Conservation (phyloP, 208 protist genomes). For the Acanthamoeba royreba region DNA sequence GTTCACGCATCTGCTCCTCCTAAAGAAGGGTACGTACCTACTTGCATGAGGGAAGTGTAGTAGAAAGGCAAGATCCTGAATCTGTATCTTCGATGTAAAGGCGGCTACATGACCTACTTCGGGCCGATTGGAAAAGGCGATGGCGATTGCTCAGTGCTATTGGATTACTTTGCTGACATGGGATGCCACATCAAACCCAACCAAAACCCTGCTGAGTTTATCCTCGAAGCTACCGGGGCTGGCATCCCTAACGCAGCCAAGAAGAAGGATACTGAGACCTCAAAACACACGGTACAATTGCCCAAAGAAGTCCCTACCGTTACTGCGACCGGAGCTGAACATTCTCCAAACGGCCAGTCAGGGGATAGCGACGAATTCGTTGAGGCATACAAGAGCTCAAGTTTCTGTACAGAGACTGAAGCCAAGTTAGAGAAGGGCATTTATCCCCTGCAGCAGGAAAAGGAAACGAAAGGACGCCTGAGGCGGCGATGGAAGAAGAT, state of each 20-base stretch:
- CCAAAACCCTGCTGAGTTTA: conserved; percentile 17
- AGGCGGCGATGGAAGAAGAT: background rate
- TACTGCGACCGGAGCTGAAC: too few species aligned
- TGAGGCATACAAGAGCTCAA: background rate
- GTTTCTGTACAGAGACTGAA: background rate
- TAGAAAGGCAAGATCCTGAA: background rate
- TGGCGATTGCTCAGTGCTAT: background rate
- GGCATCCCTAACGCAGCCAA: too few species aligned
- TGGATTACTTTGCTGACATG: background rate
- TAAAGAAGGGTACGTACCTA: too few species aligned
- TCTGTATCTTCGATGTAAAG: background rate
- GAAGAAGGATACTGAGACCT: too few species aligned
- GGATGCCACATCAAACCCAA: background rate
- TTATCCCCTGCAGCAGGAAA: too few species aligned
- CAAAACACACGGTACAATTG: too few species aligned
- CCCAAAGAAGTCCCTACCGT: background rate
- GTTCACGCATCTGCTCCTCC: conserved; percentile 48
- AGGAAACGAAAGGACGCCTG: background rate
- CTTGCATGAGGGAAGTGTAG: too few species aligned
- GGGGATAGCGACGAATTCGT: background rate
- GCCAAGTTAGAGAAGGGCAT: background rate
- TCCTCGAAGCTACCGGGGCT: background rate
- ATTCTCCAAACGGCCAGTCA: background rate
- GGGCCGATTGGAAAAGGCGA: background rate
- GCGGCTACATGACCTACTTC: background rate